These are phyloP conservation scores for Raffaelea arxii DNA, from an alignment of 2,329 filamentous ascomycete genomes.

Conservation along the genomic window DNA sequence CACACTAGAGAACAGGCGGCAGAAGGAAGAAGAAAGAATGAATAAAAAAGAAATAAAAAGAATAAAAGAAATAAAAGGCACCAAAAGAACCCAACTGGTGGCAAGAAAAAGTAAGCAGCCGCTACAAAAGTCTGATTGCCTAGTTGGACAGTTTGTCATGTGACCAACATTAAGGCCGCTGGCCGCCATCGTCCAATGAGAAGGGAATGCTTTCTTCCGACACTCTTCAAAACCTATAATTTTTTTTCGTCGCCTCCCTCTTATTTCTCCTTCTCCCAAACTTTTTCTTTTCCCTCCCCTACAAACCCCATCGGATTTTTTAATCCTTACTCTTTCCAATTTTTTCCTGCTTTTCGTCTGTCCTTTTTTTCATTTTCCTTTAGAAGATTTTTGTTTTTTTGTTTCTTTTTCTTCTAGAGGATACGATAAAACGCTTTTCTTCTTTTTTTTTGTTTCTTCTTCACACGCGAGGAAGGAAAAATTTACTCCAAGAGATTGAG, in stretches of 20 bases:
- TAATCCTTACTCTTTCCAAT: constrained; percentile 14
- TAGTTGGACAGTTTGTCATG: too few species aligned
- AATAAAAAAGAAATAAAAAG: not conserved
- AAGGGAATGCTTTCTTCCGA: constrained; percentile 13
- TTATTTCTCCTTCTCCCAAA: constrained; percentile 11
- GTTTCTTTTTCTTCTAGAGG: constrained; percentile 31
- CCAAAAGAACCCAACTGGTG: not conserved
- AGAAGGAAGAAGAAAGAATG: too few species aligned
- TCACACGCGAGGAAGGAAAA: constrained; percentile 10
- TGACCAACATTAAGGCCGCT: too few species aligned
- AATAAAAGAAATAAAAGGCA: not conserved
- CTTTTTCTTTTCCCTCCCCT: constrained; percentile 16
- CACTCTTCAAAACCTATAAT: constrained; percentile 14
- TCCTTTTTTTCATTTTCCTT: constrained; percentile 29
- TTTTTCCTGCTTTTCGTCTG: constrained; percentile 18
- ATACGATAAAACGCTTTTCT: constrained; percentile 24
- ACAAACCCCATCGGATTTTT: constrained; percentile 19
- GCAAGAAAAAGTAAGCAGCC: not conserved
- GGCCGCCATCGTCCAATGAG: too few species aligned
- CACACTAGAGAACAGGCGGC: too few species aligned
- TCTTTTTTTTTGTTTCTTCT: constrained; percentile 8
- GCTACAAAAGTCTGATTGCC: too few species aligned
- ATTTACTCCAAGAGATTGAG: not conserved
- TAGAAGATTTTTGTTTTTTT: constrained; percentile 30
- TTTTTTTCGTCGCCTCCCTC: constrained; percentile 12